Conservation (phyloP, 495 filamentous ascomycete species). For the Lasiosphaeria hispida region DNA sequence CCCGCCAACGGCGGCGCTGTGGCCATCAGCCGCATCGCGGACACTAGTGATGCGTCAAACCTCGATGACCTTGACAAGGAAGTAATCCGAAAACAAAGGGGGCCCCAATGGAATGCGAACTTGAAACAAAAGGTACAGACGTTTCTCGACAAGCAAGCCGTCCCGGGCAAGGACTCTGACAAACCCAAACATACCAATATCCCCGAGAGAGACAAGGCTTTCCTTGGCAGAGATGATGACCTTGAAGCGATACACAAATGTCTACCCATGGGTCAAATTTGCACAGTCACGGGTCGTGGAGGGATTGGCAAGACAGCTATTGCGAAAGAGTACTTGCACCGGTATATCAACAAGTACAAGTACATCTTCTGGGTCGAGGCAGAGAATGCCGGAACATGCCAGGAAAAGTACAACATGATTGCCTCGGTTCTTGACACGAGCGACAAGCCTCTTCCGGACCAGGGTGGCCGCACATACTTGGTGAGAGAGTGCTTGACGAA, state of each 20-base stretch:
- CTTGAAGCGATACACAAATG: conserved; percentile 1
- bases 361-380: conserved; percentile 29
- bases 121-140: not conserved
- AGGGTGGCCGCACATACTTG: conserved; percentile 7
- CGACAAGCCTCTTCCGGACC: not conserved
- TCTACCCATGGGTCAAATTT: conserved; percentile 23
- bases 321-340: conserved; percentile 23
- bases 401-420: conserved; percentile 5
- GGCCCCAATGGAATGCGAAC: not conserved
- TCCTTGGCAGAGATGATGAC: conserved; percentile 12
- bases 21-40: not conserved
- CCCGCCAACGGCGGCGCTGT: not conserved
- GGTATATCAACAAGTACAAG: conserved; percentile 10
- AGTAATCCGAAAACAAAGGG: not conserved
- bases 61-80: not conserved
- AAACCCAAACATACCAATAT: not conserved
- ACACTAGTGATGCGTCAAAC: not conserved
- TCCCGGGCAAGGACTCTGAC: not conserved
- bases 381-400: conserved; percentile 14
- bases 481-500: conserved; percentile 15
- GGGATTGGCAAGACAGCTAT: conserved; percentile 27
- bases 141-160: conserved; percentile 6
- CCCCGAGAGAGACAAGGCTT: not conserved
- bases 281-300: conserved; percentile 22
- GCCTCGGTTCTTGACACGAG: not conserved